Base-by-base conservation (phyloP, 2,329 filamentous ascomycete genomes). In the Neonectria punicea region DNA sequence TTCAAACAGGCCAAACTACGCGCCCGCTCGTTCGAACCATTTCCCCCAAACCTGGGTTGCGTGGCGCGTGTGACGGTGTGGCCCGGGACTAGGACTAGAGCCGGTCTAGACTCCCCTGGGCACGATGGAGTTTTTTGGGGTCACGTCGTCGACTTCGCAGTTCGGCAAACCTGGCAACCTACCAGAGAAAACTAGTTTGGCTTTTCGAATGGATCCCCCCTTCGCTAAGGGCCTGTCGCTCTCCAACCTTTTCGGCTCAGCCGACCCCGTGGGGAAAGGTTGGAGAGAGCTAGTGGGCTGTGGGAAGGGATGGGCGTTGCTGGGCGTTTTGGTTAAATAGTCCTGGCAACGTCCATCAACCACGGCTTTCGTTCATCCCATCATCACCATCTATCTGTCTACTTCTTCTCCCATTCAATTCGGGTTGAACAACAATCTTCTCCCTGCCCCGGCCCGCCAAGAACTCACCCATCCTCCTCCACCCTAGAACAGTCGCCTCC, bases 231-330 rank as follows among this genome's bases (percentile, higher is more conserved):
- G 7, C 30, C 9, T 30, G 34, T 30, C 54, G 30, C 47, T 46
- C 56, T 56, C 63, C 58, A 65, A 60, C 20, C 55, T 39, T 39
- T 50, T 61, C 58, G 44, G 53, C 44, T 57, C 47, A 65, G 47
- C 44, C 53, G 58, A 58, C 63, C 63, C 63, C 63, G 63, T 65
- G 63, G 63, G 63, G 63, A 65, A 65, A 57, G 50, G 62, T 65
- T 65, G 57, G 63, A 65, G 63, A 62, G 62, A 53, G 58, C 56
- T 59, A 59, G 56, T 6, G 22, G 51, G 20, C 34, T 41, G 53
- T 51, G 46, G 28, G 32, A 32, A 39, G 53, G 8, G 28, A n/a
- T 41, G 41, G 7, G 25, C 22, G 32, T 50, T 47, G 28, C 36
- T 30, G 13, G 14, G 30, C 10, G 8, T 20, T 39, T 8, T 54